Evolutionary conservation across 2,329 filamentous ascomycete genomes (phyloP).

Genomic region (Calonectria multiphialidica): DNA sequence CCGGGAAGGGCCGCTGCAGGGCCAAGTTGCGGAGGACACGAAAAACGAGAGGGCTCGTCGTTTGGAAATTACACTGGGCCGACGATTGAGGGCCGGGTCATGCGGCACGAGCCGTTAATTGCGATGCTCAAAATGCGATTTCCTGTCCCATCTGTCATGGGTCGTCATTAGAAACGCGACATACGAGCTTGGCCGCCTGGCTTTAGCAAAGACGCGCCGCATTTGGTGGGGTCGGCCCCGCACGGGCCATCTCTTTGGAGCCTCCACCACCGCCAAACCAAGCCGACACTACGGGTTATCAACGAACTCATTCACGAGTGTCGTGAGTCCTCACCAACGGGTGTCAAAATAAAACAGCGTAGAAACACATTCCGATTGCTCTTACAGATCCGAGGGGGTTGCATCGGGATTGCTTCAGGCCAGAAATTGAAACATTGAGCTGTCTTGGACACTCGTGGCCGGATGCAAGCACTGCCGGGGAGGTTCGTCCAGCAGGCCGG

Average conservation of each 20-base stretch:
- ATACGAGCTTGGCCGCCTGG: background rate
- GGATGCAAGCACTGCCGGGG: slow-evolving; percentile 6
- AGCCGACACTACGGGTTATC: background rate
- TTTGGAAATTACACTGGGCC: background rate
- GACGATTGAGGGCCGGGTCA: background rate
- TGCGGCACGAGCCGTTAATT: background rate
- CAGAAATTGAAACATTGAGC: background rate
- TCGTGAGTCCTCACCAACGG: background rate
- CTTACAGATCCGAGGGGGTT: background rate
- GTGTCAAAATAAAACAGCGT: background rate
- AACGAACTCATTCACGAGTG: background rate
- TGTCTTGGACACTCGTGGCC: background rate
- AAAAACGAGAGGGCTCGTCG: background rate
- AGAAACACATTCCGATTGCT: background rate
- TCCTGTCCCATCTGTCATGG: slow-evolving; percentile 13
- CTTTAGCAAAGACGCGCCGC: slow-evolving; percentile 20
- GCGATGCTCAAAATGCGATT: background rate
- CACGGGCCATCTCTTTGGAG: slow-evolving; percentile 17
- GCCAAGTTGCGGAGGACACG: background rate
- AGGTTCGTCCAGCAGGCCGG: background rate
- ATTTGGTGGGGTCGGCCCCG: slow-evolving; percentile 11
- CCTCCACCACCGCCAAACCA: background rate
- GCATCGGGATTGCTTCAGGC: background rate
- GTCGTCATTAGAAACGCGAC: slow-evolving; percentile 24
- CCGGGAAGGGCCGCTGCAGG: background rate